Percentiles rank a stretch among this genome's conserved stretches.
Evolutionary conservation across 129 eudicot species (phyloP).

Genomic region (Heracleum sosnowskyi): DNA sequence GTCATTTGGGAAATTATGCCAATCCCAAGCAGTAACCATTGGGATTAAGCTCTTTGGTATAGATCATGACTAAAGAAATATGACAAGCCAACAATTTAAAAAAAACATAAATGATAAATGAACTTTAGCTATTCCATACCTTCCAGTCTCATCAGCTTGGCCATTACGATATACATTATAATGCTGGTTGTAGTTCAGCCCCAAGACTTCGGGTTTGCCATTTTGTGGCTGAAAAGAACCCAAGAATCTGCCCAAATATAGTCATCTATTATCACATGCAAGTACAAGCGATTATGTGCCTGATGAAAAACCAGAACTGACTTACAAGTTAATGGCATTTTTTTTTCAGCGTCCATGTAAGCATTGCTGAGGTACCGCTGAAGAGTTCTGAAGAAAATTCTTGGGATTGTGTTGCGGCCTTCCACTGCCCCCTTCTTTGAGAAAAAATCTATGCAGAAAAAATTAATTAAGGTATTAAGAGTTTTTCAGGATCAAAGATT

Average conservation of each 20-base stretch:
- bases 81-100: not conserved
- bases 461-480: slow-evolving; percentile 2
- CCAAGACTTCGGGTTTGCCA: slow-evolving; percentile 62
- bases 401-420: slow-evolving; percentile 65
- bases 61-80: not conserved
- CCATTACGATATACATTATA: slow-evolving; percentile 46
- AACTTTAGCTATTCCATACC: slow-evolving; percentile 24
- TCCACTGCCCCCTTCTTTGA: slow-evolving; percentile 73
- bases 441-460: slow-evolving; percentile 51
- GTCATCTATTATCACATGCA: slow-evolving; percentile 11
- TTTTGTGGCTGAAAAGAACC: slow-evolving; percentile 61
- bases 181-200: slow-evolving; percentile 52
- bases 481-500: not conserved
- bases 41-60: not conserved
- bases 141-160: slow-evolving; percentile 34
- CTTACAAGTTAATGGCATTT: slow-evolving; percentile 79
- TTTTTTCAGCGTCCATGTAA: slow-evolving; percentile 71
- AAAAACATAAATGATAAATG: not conserved
- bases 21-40: not conserved
- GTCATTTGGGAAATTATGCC: not conserved
- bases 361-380: slow-evolving; percentile 82
- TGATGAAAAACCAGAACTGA: slow-evolving; percentile 9
- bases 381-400: slow-evolving; percentile 67
- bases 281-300: not conserved
- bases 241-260: slow-evolving; percentile 51